phyloP scores from a whole-genome alignment of 768 basidiomycete species.

The Serendipita sp. region DNA sequence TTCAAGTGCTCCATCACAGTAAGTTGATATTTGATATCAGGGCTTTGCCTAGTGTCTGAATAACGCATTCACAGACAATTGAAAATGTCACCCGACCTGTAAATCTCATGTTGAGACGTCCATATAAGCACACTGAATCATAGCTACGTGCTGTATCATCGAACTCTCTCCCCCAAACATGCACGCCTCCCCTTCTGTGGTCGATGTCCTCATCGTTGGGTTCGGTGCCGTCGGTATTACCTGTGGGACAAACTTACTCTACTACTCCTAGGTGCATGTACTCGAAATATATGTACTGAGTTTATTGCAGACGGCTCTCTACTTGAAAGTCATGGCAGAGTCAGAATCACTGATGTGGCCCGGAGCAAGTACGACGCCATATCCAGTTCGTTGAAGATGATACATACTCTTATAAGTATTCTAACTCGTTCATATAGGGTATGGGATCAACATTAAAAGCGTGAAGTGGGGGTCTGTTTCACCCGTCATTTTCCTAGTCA shows the following conservation, averaged over 20 bases:
- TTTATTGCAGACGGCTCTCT: conserved; percentile 34
- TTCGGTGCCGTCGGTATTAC: conserved; percentile 51
- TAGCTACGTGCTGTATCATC: neutral
- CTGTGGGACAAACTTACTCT: conserved; percentile 26
- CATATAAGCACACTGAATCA: neutral
- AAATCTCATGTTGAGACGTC: too few species aligned
- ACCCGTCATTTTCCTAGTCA: conserved; percentile 35
- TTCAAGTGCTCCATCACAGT: too few species aligned
- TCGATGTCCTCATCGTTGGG: conserved; percentile 11
- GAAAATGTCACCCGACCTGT: too few species aligned
- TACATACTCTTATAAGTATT: neutral
- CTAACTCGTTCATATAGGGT: conserved; percentile 20
- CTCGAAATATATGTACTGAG: neutral
- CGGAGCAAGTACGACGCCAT: conserved; percentile 48
- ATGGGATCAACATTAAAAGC: conserved; percentile 42
- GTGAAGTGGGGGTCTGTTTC: conserved; percentile 39
- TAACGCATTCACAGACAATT: too few species aligned
- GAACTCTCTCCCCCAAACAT: neutral
- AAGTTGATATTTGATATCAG: too few species aligned
- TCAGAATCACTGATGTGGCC: conserved; percentile 55
- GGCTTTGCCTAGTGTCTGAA: too few species aligned
- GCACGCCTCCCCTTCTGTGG: neutral
- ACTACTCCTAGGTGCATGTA: too few species aligned
- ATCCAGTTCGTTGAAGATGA: conserved; percentile 22
- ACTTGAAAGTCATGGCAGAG: conserved; percentile 39